A percentile compares a stretch with the other conserved stretches of the same genome.
Evolutionary conservation across 2,329 filamentous ascomycete genomes (phyloP).

Genomic region (Calonectria hongkongensis): DNA sequence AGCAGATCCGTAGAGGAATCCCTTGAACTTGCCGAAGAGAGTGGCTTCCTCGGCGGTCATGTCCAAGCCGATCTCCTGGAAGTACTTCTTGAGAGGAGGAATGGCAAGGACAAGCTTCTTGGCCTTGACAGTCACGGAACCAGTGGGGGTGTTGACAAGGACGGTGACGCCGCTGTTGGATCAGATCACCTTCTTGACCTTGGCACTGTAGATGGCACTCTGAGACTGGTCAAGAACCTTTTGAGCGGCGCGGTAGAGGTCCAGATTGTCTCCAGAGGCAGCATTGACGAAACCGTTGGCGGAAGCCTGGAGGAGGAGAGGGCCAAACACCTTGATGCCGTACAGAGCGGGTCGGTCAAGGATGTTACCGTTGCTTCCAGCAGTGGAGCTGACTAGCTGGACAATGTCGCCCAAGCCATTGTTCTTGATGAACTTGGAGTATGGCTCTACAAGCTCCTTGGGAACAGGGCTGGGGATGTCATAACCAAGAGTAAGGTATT

Average conservation of each 20-base stretch:
- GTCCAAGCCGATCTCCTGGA: slow-evolving; percentile 39
- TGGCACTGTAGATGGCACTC: slow-evolving; percentile 7
- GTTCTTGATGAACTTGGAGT: slow-evolving; percentile 24
- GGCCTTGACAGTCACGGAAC: slow-evolving; percentile 28
- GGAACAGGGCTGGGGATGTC: slow-evolving; percentile 19
- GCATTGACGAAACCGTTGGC: slow-evolving; percentile 20
- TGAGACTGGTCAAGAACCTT: slow-evolving; percentile 1
- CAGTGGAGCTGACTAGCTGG: slow-evolving; percentile 15
- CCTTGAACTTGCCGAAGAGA: slow-evolving; percentile 44
- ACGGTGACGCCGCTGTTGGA: slow-evolving; percentile 6
- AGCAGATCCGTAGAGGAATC: slow-evolving; percentile 38
- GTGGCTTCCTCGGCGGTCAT: slow-evolving; percentile 23
- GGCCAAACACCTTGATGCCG: slow-evolving; percentile 26
- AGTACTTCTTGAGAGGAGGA: slow-evolving; percentile 40
- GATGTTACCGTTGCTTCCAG: slow-evolving; percentile 19
- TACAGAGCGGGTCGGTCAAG: slow-evolving; percentile 17
- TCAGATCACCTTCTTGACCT: slow-evolving; percentile 8
- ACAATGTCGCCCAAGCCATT: slow-evolving; percentile 13
- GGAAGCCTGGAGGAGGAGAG: background rate
- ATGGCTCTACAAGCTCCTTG: slow-evolving; percentile 28
- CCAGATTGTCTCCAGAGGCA: slow-evolving; percentile 24
- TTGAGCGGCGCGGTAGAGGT: slow-evolving; percentile 23
- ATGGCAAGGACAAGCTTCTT: slow-evolving; percentile 48
- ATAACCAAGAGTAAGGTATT: slow-evolving; percentile 21
- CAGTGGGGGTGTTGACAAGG: slow-evolving; percentile 5